Base-by-base conservation (phyloP, 768 basidiomycete species). In the Candolleomyces eurysporus region DNA sequence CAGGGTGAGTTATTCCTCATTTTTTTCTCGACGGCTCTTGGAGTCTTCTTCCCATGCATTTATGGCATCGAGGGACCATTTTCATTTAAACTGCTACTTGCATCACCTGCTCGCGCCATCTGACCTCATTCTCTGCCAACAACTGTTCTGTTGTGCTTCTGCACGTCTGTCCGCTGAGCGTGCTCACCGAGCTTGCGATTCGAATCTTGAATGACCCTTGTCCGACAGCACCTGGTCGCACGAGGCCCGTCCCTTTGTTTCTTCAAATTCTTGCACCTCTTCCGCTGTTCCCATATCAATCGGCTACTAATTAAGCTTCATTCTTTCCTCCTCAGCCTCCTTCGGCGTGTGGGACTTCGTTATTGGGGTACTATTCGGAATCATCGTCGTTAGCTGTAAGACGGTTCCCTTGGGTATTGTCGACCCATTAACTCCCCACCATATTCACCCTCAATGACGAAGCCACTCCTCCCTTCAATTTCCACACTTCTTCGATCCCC, bases 271-370 rank as follows among this genome's bases (percentile, higher is more conserved):
- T 26, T 26, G 26, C 26, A 26, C 26, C 26, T 26, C 26, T 26
- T 26, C 26, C 26, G 26, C 26, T 26, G 26, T 26, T 26, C 26
- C 26, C 26, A 26, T 26, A 26, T 26, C 26, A 26, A 26, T 26
- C 26, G 26, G 26, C 26, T 2, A 26, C 26, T 26, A 26, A 26
- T 26, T 26, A 26, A 26, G 26, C 26, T 26, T 26, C 4, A 26
- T 11, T 13, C 42, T 43, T 48, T 46, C 51, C 16, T 54, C 8
- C 39, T 62, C 50, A 14, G 45, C 50, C 40, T 63, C 55, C 77
- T 89, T 17, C 86, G 86, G 66, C 2, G 82, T 83, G 3, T 94
- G 87, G 87, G 95, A 98, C 75, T 98, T 98, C 67, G 95, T 98
- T 6, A 86, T 90, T 65, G 96, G 96, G 0, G 91, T 99, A 0